Percentiles rank a stretch among this genome's conserved stretches.
Conservation (phyloP, 768 basidiomycete species). For the Scleroderma bovista region DNA sequence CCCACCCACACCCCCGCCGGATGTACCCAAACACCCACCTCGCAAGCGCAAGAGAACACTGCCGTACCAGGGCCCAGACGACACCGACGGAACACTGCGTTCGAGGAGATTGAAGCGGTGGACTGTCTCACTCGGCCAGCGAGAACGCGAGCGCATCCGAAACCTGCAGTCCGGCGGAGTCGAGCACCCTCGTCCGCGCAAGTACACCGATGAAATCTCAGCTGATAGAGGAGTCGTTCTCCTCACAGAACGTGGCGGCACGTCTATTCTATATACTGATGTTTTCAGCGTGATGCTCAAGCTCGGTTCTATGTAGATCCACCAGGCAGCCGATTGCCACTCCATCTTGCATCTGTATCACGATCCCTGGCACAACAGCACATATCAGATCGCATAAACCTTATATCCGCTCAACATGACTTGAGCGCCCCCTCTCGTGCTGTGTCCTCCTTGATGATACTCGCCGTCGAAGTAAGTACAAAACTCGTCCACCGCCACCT, state of each 20-base stretch:
- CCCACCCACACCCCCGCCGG: slow-evolving; percentile 59
- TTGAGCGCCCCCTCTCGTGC: slow-evolving; percentile 53
- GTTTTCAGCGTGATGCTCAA: neutral
- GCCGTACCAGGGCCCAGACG: slow-evolving; percentile 68
- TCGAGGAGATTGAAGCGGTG: slow-evolving; percentile 68
- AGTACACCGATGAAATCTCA: slow-evolving; percentile 75
- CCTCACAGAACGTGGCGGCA: slow-evolving; percentile 62
- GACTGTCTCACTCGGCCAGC: slow-evolving; percentile 64
- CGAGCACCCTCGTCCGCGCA: slow-evolving; percentile 41
- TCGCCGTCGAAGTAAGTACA: slow-evolving; percentile 65
- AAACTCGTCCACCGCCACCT: neutral
- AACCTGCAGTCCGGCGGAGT: slow-evolving; percentile 40
- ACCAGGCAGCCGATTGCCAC: slow-evolving; percentile 63
- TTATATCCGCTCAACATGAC: slow-evolving; percentile 76
- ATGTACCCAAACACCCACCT: slow-evolving; percentile 52
- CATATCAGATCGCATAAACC: slow-evolving; percentile 72
- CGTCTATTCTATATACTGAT: slow-evolving; percentile 2
- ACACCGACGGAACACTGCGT: slow-evolving; percentile 49
- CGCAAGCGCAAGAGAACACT: slow-evolving; percentile 65
- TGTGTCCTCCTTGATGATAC: slow-evolving; percentile 65
- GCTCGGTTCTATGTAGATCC: slow-evolving; percentile 46
- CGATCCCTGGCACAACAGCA: slow-evolving; percentile 72
- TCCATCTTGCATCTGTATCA: slow-evolving; percentile 71
- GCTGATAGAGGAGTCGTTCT: slow-evolving; percentile 64
- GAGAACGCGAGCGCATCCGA: slow-evolving; percentile 70